Conservation (phyloP, 805 yeast genomes). For the Starmerella etchellsii region DNA sequence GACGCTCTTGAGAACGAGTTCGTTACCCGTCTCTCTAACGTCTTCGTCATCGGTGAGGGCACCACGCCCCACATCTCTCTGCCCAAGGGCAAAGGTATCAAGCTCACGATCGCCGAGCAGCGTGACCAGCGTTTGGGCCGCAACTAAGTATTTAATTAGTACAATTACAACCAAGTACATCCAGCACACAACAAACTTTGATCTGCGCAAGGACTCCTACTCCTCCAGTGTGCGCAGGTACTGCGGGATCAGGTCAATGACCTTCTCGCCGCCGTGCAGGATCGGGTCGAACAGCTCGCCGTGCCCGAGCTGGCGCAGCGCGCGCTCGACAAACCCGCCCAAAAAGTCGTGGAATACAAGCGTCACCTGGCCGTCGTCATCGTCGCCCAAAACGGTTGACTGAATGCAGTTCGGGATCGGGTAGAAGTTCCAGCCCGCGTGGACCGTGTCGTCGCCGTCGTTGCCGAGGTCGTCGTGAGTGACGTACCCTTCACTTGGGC, state of each 20-base stretch:
- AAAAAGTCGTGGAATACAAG: slow-evolving; percentile 73
- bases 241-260: slow-evolving; percentile 24
- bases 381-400: slow-evolving; percentile 4
- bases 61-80: slow-evolving; percentile 86
- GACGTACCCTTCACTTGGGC: slow-evolving; percentile 43
- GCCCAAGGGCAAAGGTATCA: slow-evolving; percentile 99
- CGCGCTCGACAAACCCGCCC: slow-evolving; percentile 37
- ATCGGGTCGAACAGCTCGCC: slow-evolving; percentile 14
- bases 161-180: too few relatives aligned
- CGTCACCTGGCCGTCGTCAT: slow-evolving; percentile 33
- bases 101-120: slow-evolving; percentile 90
- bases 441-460: slow-evolving; percentile 74
- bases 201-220: too few relatives aligned
- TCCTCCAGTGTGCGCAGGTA: slow-evolving; percentile 18
- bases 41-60: slow-evolving; percentile 90
- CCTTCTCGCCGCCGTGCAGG: slow-evolving; percentile 22
- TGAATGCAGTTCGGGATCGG: slow-evolving; percentile 72
- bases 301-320: slow-evolving; percentile 29
- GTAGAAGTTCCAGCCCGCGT: slow-evolving; percentile 43
- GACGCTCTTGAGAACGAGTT: slow-evolving; percentile 88
- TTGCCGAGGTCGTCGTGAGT: slow-evolving; percentile 76
- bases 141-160: slow-evolving; percentile 26
- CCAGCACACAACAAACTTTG: slow-evolving; percentile 2
- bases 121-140: slow-evolving; percentile 96
- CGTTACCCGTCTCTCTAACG: slow-evolving; percentile 89